Evolutionary conservation across 2,329 filamentous ascomycete species (phyloP).

Genomic region (Cercospora citrullina): DNA sequence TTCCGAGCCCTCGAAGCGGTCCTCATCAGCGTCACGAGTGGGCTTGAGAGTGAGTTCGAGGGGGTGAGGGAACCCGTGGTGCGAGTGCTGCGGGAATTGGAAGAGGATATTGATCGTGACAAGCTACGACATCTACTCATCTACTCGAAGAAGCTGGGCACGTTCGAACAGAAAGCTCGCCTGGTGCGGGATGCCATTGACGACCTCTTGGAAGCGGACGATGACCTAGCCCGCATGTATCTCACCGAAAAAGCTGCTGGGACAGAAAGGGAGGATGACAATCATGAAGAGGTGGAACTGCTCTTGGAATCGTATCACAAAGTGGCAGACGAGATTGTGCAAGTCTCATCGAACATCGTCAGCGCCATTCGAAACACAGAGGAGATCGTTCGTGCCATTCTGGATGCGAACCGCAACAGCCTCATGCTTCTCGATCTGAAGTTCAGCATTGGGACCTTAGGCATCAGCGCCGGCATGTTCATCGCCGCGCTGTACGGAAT

Average conservation of each 20-base stretch:
- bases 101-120: slow-evolving; percentile 94
- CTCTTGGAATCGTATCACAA: slow-evolving; percentile 96
- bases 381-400: slow-evolving; percentile 94
- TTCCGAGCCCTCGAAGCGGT: slow-evolving; percentile 95
- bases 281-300: slow-evolving; percentile 97
- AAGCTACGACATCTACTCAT: slow-evolving; percentile 89
- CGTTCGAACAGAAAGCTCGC: slow-evolving; percentile 95
- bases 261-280: slow-evolving; percentile 70
- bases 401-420: slow-evolving; percentile 96
- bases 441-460: slow-evolving; percentile 91
- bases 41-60: slow-evolving; percentile 91
- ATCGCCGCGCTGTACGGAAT: slow-evolving; percentile 99
- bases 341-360: slow-evolving; percentile 88
- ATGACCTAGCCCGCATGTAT: slow-evolving; percentile 94
- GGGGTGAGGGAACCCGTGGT: slow-evolving; percentile 90
- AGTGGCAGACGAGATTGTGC: slow-evolving; percentile 95
- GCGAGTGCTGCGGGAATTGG: slow-evolving; percentile 80
- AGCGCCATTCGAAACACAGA: slow-evolving; percentile 96
- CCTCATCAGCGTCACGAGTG: slow-evolving; percentile 86
- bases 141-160: slow-evolving; percentile 91
- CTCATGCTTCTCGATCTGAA: slow-evolving; percentile 97
- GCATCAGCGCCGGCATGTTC: slow-evolving; percentile 92
- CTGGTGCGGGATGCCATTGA: slow-evolving; percentile 93
- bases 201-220: slow-evolving; percentile 91
- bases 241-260: slow-evolving; percentile 83